Percentiles rank a stretch among this genome's conserved stretches.
Evolutionary conservation across 1,139 yeast species (phyloP).

Genomic region (Kodamaea arcana): DNA sequence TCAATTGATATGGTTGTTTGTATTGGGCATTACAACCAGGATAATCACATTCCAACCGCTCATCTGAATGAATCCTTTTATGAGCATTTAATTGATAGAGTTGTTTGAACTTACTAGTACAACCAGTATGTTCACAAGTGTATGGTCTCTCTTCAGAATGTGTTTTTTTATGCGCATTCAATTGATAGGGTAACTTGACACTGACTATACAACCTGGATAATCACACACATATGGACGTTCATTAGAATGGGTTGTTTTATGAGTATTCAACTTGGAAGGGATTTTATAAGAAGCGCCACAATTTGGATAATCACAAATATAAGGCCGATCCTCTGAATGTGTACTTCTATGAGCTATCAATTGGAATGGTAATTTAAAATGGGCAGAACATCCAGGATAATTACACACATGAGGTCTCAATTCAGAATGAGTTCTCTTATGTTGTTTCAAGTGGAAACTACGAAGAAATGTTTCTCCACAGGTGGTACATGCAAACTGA

Average conservation of each 20-base stretch:
- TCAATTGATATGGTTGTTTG: not conserved
- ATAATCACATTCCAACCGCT: not conserved
- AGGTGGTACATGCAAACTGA: not conserved
- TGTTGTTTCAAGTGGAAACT: slow-evolving; percentile 1
- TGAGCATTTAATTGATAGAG: not conserved
- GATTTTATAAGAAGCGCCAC: not conserved
- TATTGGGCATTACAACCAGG: not conserved
- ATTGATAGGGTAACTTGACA: not conserved
- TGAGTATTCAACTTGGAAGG: not conserved
- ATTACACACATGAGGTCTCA: not conserved
- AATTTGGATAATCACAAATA: slow-evolving; percentile 1
- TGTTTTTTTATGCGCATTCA: not conserved
- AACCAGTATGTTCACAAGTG: not conserved
- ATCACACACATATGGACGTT: not conserved
- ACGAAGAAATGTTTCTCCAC: not conserved
- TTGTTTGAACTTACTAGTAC: not conserved
- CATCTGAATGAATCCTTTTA: not conserved
- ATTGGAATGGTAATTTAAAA: not conserved
- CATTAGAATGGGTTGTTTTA: not conserved
- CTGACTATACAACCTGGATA: not conserved
- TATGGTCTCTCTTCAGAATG: not conserved
- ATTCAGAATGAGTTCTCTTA: not conserved
- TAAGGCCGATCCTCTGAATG: not conserved
- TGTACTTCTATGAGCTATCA: not conserved
- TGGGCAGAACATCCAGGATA: not conserved